Evolutionary conservation across 1,139 yeast genomes (phyloP).

Genomic region (Kurtzmaniella quercitrusa): DNA sequence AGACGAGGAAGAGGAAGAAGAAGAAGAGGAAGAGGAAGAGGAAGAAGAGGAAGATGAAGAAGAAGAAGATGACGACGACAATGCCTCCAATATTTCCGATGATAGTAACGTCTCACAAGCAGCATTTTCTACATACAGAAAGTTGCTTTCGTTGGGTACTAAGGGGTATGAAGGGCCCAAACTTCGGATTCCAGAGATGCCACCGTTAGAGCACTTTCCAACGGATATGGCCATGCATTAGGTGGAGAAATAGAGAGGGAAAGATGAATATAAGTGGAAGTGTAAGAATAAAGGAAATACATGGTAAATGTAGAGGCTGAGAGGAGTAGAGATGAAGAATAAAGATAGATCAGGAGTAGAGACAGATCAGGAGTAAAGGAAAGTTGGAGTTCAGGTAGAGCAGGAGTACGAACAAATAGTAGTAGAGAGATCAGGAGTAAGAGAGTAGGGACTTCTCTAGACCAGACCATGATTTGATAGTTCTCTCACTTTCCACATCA

Average conservation of each 20-base stretch:
- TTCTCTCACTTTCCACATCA: no score
- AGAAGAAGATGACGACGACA: conserved; percentile 8
- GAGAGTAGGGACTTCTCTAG: no score
- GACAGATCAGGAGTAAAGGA: no score
- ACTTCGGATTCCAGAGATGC: conserved; percentile 16
- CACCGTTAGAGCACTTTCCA: conserved; percentile 26
- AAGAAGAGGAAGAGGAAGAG: conserved; percentile 3
- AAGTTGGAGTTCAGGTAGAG: no score
- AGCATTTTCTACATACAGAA: conserved; percentile 7
- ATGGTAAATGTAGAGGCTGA: no score
- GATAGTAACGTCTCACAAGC: conserved; percentile 7
- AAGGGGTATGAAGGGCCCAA: background rate
- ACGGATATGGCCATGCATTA: background rate
- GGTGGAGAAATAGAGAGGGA: background rate
- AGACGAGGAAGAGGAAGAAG: conserved; percentile 6
- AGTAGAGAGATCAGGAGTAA: no score
- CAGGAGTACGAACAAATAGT: no score
- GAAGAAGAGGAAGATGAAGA: conserved; percentile 7
- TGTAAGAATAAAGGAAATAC: no score
- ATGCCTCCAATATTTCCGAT: conserved; percentile 6
- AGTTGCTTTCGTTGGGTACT: conserved; percentile 5
- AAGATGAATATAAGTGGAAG: no score
- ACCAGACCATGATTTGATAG: no score
- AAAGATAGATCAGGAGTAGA: no score
- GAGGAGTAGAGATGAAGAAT: no score